These are phyloP conservation scores for Globisporangium canariense DNA, from an alignment of 352 stramenopile species.

Conservation along the genomic window DNA sequence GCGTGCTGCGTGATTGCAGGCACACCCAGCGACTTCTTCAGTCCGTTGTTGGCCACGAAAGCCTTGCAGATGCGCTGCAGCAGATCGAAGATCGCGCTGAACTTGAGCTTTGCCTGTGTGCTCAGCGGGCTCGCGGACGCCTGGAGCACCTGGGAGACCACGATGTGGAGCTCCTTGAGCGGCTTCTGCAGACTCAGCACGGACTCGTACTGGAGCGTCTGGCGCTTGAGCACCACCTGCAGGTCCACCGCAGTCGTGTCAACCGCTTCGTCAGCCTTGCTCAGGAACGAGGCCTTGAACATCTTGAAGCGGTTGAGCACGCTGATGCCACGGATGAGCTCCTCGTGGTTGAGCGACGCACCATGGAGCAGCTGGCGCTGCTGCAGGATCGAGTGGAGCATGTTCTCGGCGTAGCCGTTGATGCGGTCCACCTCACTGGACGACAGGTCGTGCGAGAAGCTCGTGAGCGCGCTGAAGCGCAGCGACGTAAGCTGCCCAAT, in stretches of 20 bases:
- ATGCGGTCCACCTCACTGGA: constrained; percentile 82
- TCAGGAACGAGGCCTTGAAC: constrained; percentile 28
- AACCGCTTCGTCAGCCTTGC: not conserved
- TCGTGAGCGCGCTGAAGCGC: constrained; percentile 74
- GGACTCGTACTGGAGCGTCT: constrained; percentile 10
- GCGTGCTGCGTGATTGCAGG: constrained; percentile 51
- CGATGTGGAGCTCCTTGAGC: constrained; percentile 66
- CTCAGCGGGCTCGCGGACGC: constrained; percentile 18
- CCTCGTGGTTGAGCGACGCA: constrained; percentile 67
- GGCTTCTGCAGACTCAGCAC: constrained; percentile 39
- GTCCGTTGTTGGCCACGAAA: constrained; percentile 22
- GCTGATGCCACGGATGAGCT: constrained; percentile 52
- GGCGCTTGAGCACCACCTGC: constrained; percentile 4
- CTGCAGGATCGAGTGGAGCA: constrained; percentile 86
- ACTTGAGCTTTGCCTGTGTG: constrained; percentile 13
- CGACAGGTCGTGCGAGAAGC: constrained; percentile 85
- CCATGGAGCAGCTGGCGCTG: constrained; percentile 80
- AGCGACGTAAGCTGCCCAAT: constrained; percentile 72
- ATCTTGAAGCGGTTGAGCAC: constrained; percentile 45
- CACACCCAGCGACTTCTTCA: constrained; percentile 43
- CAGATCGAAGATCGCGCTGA: constrained; percentile 27
- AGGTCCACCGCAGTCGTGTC: not conserved
- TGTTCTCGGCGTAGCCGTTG: constrained; percentile 88
- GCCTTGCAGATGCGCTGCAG: constrained; percentile 30
- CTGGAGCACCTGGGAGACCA: constrained; percentile 47